Percentiles rank a stretch among this genome's conserved stretches.
These are phyloP conservation scores for Sinapis alba DNA, from an alignment of 441 rosid species.

Conservation along the genomic window DNA sequence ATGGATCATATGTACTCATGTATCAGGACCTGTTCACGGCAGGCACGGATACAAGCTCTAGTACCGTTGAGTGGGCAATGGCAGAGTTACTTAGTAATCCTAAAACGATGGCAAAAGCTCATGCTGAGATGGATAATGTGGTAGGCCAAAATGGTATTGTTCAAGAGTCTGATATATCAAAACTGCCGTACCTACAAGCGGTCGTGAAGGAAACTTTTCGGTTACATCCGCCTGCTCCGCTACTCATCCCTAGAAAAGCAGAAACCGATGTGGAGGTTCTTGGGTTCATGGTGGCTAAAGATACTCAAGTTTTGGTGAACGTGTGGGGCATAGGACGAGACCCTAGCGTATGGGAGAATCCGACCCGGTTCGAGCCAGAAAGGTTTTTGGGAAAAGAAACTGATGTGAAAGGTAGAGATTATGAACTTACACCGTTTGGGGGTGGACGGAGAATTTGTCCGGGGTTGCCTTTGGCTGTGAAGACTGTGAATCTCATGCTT, in stretches of 20 bases:
- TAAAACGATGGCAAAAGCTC: conserved; percentile 15
- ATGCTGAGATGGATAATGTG: conserved; percentile 11
- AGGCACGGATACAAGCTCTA: conserved; percentile 58
- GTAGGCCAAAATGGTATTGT: conserved; percentile 10
- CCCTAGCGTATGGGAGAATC: conserved; percentile 43
- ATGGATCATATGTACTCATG: neutral
- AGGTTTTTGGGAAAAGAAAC: conserved; percentile 43
- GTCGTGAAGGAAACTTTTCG: conserved; percentile 34
- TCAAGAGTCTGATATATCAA: conserved; percentile 16
- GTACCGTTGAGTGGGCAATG: conserved; percentile 71
- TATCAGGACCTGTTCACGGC: conserved; percentile 40
- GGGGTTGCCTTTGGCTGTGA: conserved; percentile 43
- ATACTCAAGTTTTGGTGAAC: conserved; percentile 32
- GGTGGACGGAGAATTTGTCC: conserved; percentile 53
- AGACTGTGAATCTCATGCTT: conserved; percentile 28
- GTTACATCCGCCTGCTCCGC: conserved; percentile 38
- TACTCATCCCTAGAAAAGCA: conserved; percentile 17
- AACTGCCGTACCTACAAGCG: conserved; percentile 15
- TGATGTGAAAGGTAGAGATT: conserved; percentile 44
- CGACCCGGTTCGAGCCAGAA: conserved; percentile 47
- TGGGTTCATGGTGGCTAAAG: conserved; percentile 10
- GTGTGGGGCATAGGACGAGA: conserved; percentile 62
- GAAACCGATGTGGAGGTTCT: conserved; percentile 9
- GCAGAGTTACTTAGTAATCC: conserved; percentile 47
- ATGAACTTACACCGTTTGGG: conserved; percentile 46